Conservation (phyloP, 2,329 filamentous ascomycete genomes). For the Xylariaceae sp. region DNA sequence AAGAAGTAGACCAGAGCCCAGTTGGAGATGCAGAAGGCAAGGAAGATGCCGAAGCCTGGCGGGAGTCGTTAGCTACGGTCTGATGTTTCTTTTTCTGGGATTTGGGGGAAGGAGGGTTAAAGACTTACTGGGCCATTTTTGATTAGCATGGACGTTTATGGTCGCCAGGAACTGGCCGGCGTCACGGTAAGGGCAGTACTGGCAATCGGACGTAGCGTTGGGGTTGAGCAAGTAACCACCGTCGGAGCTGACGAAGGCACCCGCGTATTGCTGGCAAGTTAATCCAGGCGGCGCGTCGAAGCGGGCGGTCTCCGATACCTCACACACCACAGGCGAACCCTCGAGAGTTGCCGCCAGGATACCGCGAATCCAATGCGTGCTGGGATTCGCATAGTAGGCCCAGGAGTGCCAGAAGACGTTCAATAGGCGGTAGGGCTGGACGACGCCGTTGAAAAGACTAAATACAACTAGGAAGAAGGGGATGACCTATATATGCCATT, state of each 20-base stretch:
- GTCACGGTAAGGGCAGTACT: slow-evolving; percentile 60
- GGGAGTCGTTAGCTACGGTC: slow-evolving; percentile 5
- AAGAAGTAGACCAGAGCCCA: slow-evolving; percentile 72
- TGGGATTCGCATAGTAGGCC: slow-evolving; percentile 64
- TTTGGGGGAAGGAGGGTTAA: not conserved
- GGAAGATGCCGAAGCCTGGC: slow-evolving; percentile 61
- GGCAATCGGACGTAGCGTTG: slow-evolving; percentile 52
- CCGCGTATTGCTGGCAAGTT: slow-evolving; percentile 61
- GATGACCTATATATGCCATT: slow-evolving; percentile 39
- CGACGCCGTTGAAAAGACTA: slow-evolving; percentile 69
- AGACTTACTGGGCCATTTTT: slow-evolving; percentile 60
- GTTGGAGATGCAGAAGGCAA: slow-evolving; percentile 64
- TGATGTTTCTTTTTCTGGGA: not conserved
- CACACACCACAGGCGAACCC: slow-evolving; percentile 44
- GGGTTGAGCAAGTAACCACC: slow-evolving; percentile 61
- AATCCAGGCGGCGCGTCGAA: slow-evolving; percentile 58
- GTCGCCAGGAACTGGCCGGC: slow-evolving; percentile 58
- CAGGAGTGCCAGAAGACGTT: slow-evolving; percentile 69
- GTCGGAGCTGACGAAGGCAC: slow-evolving; percentile 46
- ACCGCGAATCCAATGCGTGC: slow-evolving; percentile 62
- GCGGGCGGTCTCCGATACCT: slow-evolving; percentile 32
- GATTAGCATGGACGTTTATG: slow-evolving; percentile 41
- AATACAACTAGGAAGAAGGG: slow-evolving; percentile 81
- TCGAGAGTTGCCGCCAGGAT: slow-evolving; percentile 59
- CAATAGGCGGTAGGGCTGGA: slow-evolving; percentile 60